These are phyloP conservation scores for Gymnopilus dilepis DNA, from an alignment of 768 basidiomycete species.

Conservation along the genomic window DNA sequence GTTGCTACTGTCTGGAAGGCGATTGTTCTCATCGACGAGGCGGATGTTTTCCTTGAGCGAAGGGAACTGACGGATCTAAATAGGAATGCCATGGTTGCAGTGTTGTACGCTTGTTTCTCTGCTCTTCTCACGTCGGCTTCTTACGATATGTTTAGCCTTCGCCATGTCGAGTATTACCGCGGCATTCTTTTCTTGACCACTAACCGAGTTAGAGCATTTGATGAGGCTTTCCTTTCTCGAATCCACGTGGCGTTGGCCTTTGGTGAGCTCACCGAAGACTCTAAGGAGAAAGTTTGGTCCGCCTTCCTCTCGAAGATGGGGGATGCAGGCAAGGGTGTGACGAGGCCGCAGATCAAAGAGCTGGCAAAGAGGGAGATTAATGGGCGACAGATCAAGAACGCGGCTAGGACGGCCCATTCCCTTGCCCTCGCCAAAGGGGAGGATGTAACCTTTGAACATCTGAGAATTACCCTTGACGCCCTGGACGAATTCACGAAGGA, in stretches of 20 bases:
- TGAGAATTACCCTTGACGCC: conserved; percentile 62
- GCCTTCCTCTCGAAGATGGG: conserved; percentile 60
- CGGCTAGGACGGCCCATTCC: conserved; percentile 64
- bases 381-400: conserved; percentile 75
- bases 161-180: conserved; percentile 64
- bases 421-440: conserved; percentile 57
- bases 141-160: conserved; percentile 42
- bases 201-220: conserved; percentile 63
- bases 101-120: conserved; percentile 48
- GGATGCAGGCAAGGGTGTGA: conserved; percentile 38
- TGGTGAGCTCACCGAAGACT: conserved; percentile 55
- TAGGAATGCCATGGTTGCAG: conserved; percentile 75
- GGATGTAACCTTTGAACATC: conserved; percentile 52
- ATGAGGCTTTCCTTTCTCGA: conserved; percentile 71
- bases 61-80: conserved; percentile 66
- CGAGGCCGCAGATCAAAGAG: conserved; percentile 45
- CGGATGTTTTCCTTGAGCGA: conserved; percentile 76
- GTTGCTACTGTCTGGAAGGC: conserved; percentile 65
- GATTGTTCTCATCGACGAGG: conserved; percentile 63
- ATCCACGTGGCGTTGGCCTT: conserved; percentile 73
- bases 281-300: conserved; percentile 63
- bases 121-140: background rate
- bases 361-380: conserved; percentile 61
- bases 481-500: conserved; percentile 64
- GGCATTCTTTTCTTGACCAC: conserved; percentile 64